Percentiles rank a stretch among this genome's conserved stretches.
These are phyloP conservation scores for Pholiota microspora DNA, from an alignment of 768 basidiomycete species.

Conservation along the genomic window DNA sequence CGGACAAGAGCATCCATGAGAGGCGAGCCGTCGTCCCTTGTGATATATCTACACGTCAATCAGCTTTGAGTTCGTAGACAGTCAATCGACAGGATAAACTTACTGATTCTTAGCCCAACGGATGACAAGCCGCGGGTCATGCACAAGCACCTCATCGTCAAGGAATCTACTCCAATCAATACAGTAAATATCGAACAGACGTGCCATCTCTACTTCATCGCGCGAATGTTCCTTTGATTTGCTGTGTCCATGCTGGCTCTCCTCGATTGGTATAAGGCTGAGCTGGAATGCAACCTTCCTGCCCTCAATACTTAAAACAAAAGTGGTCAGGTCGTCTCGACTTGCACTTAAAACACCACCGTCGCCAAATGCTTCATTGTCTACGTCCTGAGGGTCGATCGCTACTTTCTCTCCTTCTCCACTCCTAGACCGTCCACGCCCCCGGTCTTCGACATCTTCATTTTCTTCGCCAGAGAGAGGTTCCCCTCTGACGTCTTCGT, in stretches of 20 bases:
- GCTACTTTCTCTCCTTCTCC: slow-evolving; percentile 10
- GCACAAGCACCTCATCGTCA: slow-evolving; percentile 57
- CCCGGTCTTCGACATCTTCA: slow-evolving; percentile 19
- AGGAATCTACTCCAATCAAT: slow-evolving; percentile 68
- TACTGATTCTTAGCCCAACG: slow-evolving; percentile 69
- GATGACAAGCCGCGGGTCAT: slow-evolving; percentile 67
- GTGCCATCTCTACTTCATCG: slow-evolving; percentile 54
- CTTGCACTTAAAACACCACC: slow-evolving; percentile 60
- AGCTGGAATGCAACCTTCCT: slow-evolving; percentile 68
- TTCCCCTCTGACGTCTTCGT: slow-evolving; percentile 23
- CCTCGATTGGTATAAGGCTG: slow-evolving; percentile 45
- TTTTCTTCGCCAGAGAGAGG: slow-evolving; percentile 13
- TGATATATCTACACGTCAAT: slow-evolving; percentile 57
- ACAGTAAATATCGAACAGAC: slow-evolving; percentile 56
- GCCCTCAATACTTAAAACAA: slow-evolving; percentile 64
- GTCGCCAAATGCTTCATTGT: slow-evolving; percentile 35
- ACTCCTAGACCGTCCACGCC: slow-evolving; percentile 7
- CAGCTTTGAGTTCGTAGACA: neutral
- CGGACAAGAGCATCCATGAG: slow-evolving; percentile 70
- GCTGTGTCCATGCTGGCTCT: slow-evolving; percentile 23
- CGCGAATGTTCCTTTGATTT: slow-evolving; percentile 9
- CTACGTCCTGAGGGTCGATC: slow-evolving; percentile 3
- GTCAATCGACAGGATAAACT: slow-evolving; percentile 26
- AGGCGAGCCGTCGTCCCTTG: slow-evolving; percentile 70
- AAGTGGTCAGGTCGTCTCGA: slow-evolving; percentile 57